Base-by-base conservation (phyloP, 2,329 filamentous ascomycete genomes). In the Microsporum audouinii region DNA sequence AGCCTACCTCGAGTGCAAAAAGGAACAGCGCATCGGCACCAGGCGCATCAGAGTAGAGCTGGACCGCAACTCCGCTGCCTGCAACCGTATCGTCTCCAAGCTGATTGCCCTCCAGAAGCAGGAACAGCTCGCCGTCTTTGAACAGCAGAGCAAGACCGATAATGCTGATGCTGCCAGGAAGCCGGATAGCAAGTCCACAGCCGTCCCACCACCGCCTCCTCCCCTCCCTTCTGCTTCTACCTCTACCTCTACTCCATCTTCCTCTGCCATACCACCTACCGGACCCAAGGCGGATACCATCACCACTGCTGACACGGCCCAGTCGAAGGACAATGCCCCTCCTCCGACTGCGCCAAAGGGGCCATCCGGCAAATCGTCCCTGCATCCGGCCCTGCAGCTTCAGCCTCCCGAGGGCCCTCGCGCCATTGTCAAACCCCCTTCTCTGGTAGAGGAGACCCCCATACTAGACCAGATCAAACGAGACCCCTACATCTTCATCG, bases 401-500 rank as follows among this genome's bases (percentile, higher is more conserved):
- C 51, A 55, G 36, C 61, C 66, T 5, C 60, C 62, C 14, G 62
- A 71, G 45, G 67, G 66, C 7, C 69, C 73, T 78, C 63, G 77
- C 60, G 71, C 72, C 64, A 58, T 63, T 57, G 66, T 63, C 56
- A 73, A 72, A 47, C 70, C 72, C 3, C 12, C 81, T 60, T 77
- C 82, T 23, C 69, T 85, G 6, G 77, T 89, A 33, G 88, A 91
- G 71, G 78, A 81, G 38, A 83, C 84, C 58, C 83, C 82, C 2
- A 80, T 95, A 49, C 77, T 88, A 27, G 77, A 82, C 38, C 85
- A 86, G 65, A 83, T 96, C 58, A 85, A 87, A 69, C 83, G 85
- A 58, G 86, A 89, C 62, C 94, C 94, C 0, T 96, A 96, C 71
- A 86, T 97, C 41, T 96, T 95, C 71, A 87, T 99, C 61, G 82